phyloP scores from a whole-genome alignment of 345 rosid species.

The Salix koriyanagi region DNA sequence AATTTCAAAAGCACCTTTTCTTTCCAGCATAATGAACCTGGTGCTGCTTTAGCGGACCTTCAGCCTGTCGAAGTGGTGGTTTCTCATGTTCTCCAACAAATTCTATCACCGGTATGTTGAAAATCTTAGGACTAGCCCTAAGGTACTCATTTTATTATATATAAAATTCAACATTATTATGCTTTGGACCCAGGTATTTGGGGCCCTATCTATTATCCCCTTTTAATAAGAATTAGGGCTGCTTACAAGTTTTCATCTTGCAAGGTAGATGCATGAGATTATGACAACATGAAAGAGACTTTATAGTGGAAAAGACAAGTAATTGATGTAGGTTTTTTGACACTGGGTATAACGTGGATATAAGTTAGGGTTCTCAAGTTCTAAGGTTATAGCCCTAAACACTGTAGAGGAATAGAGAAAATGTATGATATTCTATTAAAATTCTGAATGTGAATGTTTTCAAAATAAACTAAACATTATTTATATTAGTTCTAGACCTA shows the following conservation, averaged over 20 bases:
- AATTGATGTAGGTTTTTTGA: not conserved
- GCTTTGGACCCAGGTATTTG: not conserved
- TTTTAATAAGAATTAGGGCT: not conserved
- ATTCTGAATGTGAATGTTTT: too few relatives aligned
- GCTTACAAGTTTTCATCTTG: not conserved
- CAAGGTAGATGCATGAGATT: not conserved
- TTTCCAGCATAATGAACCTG: constrained; percentile 88
- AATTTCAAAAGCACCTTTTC: constrained; percentile 5
- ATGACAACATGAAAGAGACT: not conserved
- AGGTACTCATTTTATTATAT: not conserved
- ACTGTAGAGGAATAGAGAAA: too few relatives aligned
- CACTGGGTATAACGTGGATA: too few relatives aligned
- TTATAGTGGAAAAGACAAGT: not conserved
- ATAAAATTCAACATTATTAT: not conserved
- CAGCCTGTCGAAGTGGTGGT: constrained; percentile 83
- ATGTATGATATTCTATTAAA: too few relatives aligned
- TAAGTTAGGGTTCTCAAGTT: too few relatives aligned
- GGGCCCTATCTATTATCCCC: not conserved
- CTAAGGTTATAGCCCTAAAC: too few relatives aligned
- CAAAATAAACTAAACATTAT: too few relatives aligned
- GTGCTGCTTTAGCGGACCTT: constrained; percentile 85
- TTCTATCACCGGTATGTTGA: constrained; percentile 65
- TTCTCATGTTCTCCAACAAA: constrained; percentile 79
- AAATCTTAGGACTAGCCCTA: not conserved
- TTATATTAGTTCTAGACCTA: too few relatives aligned